A percentile compares a stretch with the other conserved stretches of the same genome.
phyloP scores from a whole-genome alignment of 148 eudicot genomes.

The Diospyros lotus region DNA sequence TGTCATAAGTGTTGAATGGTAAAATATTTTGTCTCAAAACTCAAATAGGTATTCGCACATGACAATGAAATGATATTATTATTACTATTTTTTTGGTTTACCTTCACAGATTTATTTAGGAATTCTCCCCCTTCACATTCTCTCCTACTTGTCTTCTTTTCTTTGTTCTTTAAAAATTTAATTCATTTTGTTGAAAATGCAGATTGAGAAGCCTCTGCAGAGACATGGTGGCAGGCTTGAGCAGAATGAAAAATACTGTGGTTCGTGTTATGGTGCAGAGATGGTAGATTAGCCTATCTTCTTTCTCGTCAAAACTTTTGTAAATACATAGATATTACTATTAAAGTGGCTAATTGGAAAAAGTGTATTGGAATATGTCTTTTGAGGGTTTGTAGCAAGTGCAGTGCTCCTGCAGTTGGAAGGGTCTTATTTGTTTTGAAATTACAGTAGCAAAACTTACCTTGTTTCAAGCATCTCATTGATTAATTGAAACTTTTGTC shows the following conservation, averaged over 20 bases:
- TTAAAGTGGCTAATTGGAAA: neutral
- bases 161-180: neutral
- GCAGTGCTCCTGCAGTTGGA: neutral
- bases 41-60: neutral
- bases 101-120: slow-evolving; percentile 1
- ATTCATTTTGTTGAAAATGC: neutral
- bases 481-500: neutral
- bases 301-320: neutral
- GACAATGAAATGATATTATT: neutral
- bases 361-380: neutral
- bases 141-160: neutral
- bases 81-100: neutral
- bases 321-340: neutral
- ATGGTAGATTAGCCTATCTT: slow-evolving; percentile 34
- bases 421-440: slow-evolving; percentile 1
- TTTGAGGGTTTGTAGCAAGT: neutral
- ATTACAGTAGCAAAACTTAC: neutral
- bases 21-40: neutral
- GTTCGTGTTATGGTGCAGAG: slow-evolving; percentile 98
- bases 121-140: neutral
- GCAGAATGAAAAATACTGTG: slow-evolving; percentile 83
- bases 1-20: neutral
- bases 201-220: slow-evolving; percentile 92
- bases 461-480: neutral
- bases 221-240: slow-evolving; percentile 98